Conservation (phyloP, 1,139 yeast species). For the Pichia kudriavzevii region DNA sequence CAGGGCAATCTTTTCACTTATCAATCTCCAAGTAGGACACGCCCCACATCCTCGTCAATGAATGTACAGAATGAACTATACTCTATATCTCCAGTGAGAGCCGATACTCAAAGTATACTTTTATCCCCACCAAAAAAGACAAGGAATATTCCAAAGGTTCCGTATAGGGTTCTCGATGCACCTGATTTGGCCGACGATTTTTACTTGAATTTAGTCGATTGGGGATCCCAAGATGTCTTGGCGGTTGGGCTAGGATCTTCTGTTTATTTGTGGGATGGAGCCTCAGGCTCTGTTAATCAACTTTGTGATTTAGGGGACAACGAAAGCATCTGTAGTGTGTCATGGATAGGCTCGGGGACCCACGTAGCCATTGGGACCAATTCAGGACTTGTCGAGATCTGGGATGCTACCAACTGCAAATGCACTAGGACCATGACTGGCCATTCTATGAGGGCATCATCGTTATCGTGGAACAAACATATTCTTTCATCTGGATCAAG, state of each 20-base stretch:
- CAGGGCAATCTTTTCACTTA: conserved; percentile 56
- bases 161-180: conserved; percentile 91
- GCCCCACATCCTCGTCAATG: conserved; percentile 50
- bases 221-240: conserved; percentile 87
- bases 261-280: conserved; percentile 88
- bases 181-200: conserved; percentile 94
- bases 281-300: conserved; percentile 75
- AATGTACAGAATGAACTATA: conserved; percentile 68
- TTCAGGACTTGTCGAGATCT: conserved; percentile 82
- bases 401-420: conserved; percentile 86
- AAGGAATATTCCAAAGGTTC: conserved; percentile 74
- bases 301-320: conserved; percentile 58
- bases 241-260: conserved; percentile 89
- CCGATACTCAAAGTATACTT: conserved; percentile 73
- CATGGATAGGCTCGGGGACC: conserved; percentile 93
- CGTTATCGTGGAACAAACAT: conserved; percentile 93
- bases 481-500: conserved; percentile 81
- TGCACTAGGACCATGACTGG: conserved; percentile 91
- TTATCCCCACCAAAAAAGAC: conserved; percentile 77
- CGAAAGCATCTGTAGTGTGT: conserved; percentile 72
- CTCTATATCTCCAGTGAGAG: conserved; percentile 80
- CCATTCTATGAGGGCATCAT: conserved; percentile 75
- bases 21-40: conserved; percentile 57
- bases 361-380: conserved; percentile 90
- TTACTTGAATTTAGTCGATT: conserved; percentile 83